Conservation (phyloP, 305 asterid genomes). For the Rubia peregrina region DNA sequence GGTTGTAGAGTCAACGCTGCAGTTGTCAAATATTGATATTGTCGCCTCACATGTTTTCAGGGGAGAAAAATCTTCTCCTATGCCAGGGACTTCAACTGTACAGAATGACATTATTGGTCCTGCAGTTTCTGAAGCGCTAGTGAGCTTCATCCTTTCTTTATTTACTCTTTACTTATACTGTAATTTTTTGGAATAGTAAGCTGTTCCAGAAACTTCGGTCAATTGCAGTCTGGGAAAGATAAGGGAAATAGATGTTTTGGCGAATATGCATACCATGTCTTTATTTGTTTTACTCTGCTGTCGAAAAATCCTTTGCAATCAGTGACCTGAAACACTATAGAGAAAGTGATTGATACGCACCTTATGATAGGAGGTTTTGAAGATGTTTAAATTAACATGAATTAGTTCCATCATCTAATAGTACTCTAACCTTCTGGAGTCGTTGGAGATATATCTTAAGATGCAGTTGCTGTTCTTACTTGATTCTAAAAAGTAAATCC, state of each 20-base stretch:
- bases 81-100: conserved; percentile 60
- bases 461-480: neutral
- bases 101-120: conserved; percentile 66
- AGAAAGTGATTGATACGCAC: neutral
- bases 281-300: neutral
- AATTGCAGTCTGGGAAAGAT: neutral
- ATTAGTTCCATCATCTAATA: neutral
- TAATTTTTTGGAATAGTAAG: neutral
- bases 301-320: neutral
- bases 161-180: neutral
- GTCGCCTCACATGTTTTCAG: conserved; percentile 57
- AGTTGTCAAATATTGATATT: conserved; percentile 68
- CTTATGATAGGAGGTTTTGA: neutral
- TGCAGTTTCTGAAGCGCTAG: conserved; percentile 68
- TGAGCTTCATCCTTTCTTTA: conserved; percentile 31
- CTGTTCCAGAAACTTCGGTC: conserved; percentile 1
- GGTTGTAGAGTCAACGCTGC: conserved; percentile 71
- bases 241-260: neutral
- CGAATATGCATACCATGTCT: neutral
- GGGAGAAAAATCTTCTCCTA: conserved; percentile 57
- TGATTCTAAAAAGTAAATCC: neutral
- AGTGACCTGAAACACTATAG: neutral
- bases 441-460: neutral
- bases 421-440: neutral
- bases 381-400: neutral